Evolutionary conservation across 768 basidiomycete species (phyloP), one percentile per base, ranked within the genome.

Genomic region (Daedaleopsis nitida): DNA sequence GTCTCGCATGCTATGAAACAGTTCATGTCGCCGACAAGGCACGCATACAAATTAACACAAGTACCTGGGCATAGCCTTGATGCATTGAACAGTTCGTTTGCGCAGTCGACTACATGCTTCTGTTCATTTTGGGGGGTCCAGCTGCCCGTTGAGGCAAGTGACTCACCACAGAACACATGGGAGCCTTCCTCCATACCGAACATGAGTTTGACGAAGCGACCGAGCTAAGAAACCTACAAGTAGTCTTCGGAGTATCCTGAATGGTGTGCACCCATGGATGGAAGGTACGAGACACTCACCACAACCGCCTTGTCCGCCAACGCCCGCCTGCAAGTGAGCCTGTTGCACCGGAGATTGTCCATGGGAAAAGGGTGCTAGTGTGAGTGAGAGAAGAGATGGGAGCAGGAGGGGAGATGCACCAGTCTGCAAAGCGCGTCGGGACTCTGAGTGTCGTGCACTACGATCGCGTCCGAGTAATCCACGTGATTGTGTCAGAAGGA

Each of bases 241-340:
- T 84, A n/a, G 84, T 86, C 84, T 85, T 55, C 13, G 32, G 44
- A n/a, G 35, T 12, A 52, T 63, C 17, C 39, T 8, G 27, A 60
- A 37, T 19, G 14, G n/a, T n/a, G n/a, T n/a, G 37, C 48, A 34
- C 19, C n/a, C 12, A 12, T 23, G 21, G 21, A 7, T 48, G 34
- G 14, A 43, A 52, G 44, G 49, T 44, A 21, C 47, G 50, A 37
- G 44, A 45, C 39, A 79, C 91, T 73, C 69, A 94, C 92, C 62
- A 94, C 92, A 12, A 94, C 92, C 3, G 92, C 92, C 72, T 91
- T 93, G 67, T 92, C 92, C 2, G 78, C 76, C 49, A 94, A 72
- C 2, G 80, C 63, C 66, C 81, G 81, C 58, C 91, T 84, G 72
- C 91, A 92, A 17, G 84, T 88, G 59, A 92, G 78, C n/a, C 86